Evolutionary conservation across 176 grass and related monocot genomes (phyloP), one percentile per base, ranked within the genome.

Genomic region (Triticum timopheevii): DNA sequence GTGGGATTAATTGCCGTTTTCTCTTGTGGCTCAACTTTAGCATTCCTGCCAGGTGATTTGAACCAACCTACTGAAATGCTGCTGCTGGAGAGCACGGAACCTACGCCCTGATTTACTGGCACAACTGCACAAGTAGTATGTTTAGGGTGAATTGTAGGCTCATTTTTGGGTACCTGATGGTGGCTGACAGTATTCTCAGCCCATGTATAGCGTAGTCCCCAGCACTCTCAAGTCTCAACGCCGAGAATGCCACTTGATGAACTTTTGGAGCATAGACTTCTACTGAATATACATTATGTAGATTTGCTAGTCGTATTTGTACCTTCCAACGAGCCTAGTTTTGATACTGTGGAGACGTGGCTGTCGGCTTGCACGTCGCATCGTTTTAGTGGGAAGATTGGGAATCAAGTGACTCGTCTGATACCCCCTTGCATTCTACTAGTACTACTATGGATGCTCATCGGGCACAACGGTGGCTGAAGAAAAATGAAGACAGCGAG

Each of bases 141-240:
- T 20, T 10, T 10, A 23, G 47, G 30, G 66, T 69, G 58, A 83
- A 49, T 35, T 73, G 15, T 87, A 73, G 78, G 31, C 47, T 6
- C 23, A 2, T 85, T 82, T 85, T 85, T 75, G 44, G 61, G 47
- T 69, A 34, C 15, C 36, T 35, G 67, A 33, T 71, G 52, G 23
- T 61, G 28, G n/a, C 70, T 54, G 59, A 10, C 22, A 49, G 20
- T 30, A 28, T 19, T 30, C 8, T 61, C 49, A 22, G 70, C 59
- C 30, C 30, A n/a, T 75, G 30, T 87, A 66, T 75, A 64, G 13
- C 39, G 42, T 44, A 50, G 40, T 24, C 58, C n/a, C 27, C 47
- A 27, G 15, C 50, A 54, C 16, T 54, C 15, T 50, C 2, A 6
- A 54, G 16, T 54, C 50, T 54, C 50, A 54, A 17, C 50, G 16